Evolutionary conservation across 306 rosid species (phyloP), one percentile per base, ranked within the genome.

Genomic region (Malus sieversii): DNA sequence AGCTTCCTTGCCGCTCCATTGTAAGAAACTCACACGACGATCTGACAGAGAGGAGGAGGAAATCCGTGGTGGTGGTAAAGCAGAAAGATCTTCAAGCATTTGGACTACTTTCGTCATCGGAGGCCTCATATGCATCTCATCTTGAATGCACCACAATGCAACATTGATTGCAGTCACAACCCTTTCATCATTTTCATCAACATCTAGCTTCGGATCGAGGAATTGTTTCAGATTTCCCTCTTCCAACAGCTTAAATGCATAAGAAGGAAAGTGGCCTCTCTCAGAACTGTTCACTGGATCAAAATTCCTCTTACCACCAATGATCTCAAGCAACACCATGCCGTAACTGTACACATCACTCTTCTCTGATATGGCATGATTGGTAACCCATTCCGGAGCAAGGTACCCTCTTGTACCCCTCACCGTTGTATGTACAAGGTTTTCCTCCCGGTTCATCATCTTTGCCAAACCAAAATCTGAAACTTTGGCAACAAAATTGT

Each of bases 301-400:
- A 40, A 81, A 94, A 74, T 82, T 94, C 53, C 91, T 94, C 84
- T 97, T 94, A 33, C 98, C 98, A 0, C 91, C 96, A 4, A 94
- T 86, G 55, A 91, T 88, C 88, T 94, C 98, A 22, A 94, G 81
- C 84, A 94, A 78, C 61, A 91, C 88, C 97, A 94, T 94, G 23
- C 98, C 98, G 4, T 87, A 94, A 79, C 98, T 94, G 40, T 94
- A 94, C 5, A 91, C 98, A 25, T 94, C 98, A 51, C 98, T 94
- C 72, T 93, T 93, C 91, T 93, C 98, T 64, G 98, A 93, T 79
- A 93, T 93, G 5, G 98, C 98, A 35, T 91, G 90, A 86, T 88
- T 91, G 66, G 97, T 94, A 82, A 94, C 90, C 98, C 97, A 94
- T 63, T 94, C 98, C 6, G 98, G 98, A 2, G 98, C 98, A 3